Evolutionary conservation across 106 monocot genomes (phyloP).

Genomic region (Allium cepa): DNA sequence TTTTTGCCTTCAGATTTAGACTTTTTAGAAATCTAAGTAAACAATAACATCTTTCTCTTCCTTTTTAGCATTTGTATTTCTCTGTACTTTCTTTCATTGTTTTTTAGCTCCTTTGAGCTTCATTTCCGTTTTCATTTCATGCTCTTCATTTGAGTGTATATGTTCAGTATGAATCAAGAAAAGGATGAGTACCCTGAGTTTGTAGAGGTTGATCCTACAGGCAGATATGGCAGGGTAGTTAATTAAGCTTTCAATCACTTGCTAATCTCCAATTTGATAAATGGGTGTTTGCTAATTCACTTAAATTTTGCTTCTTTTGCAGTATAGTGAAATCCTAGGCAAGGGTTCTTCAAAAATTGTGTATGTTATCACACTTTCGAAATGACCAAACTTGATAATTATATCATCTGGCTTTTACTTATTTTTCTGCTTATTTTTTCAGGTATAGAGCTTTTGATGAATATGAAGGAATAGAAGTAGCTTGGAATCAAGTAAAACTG

Average conservation of each 20-base stretch:
- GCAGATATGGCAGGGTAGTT: conserved; percentile 88
- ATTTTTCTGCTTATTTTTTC: conserved; percentile 4
- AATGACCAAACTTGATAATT: neutral
- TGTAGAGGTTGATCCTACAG: conserved; percentile 92
- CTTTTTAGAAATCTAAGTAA: no score
- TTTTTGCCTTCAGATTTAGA: neutral
- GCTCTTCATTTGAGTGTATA: neutral
- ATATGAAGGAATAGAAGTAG: conserved; percentile 93
- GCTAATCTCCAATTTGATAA: neutral
- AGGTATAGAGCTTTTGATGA: conserved; percentile 86
- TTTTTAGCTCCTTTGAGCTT: neutral
- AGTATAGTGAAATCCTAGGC: conserved; percentile 95
- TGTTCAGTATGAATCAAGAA: conserved; percentile 25
- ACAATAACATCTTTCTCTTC: neutral
- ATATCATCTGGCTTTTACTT: neutral
- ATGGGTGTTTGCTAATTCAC: neutral
- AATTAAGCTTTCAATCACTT: neutral
- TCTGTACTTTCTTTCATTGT: no score
- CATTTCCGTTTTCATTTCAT: conserved; percentile 1
- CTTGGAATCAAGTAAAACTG: conserved; percentile 98
- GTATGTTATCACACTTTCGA: conserved; percentile 21
- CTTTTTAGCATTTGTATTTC: neutral
- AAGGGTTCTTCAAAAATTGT: conserved; percentile 93
- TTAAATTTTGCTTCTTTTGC: conserved; percentile 13
- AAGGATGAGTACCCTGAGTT: conserved; percentile 40